Conservation (phyloP, 169 alveolate species). For the Cryptosporidium bovis region DNA sequence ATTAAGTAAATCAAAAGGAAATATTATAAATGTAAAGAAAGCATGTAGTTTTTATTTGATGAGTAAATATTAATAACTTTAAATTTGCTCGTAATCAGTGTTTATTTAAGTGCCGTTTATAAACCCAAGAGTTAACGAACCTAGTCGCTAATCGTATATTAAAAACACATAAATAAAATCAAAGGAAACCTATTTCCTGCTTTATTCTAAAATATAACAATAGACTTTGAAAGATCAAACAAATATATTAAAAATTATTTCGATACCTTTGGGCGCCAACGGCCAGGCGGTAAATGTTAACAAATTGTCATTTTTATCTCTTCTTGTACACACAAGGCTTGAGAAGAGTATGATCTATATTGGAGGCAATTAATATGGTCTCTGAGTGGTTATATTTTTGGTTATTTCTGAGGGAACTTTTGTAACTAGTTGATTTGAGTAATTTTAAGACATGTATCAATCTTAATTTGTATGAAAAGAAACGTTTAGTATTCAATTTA, state of each 20-base stretch:
- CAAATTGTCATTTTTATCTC: constrained; percentile 21
- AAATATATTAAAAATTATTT: too few species aligned
- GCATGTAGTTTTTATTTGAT: too few species aligned
- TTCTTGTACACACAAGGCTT: constrained; percentile 79
- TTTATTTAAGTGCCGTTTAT: background rate
- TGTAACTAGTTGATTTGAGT: background rate
- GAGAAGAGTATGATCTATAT: constrained; percentile 40
- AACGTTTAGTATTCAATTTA: too few species aligned
- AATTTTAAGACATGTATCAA: background rate
- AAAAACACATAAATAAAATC: background rate
- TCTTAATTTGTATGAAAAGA: background rate
- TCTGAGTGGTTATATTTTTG: background rate
- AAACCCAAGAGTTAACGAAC: background rate
- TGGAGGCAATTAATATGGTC: too few species aligned
- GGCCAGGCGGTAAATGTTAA: too few species aligned
- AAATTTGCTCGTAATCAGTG: background rate
- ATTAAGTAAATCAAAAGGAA: too few species aligned
- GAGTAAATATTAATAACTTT: background rate
- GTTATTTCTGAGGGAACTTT: background rate
- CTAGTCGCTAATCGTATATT: background rate
- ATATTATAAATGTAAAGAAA: too few species aligned
- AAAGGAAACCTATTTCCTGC: background rate
- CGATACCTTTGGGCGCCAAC: too few species aligned
- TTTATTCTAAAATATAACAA: background rate
- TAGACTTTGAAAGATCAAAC: background rate